Evolutionary conservation across 176 grass and related monocot genomes (phyloP).

Genomic region (Pontederia paniculata): DNA sequence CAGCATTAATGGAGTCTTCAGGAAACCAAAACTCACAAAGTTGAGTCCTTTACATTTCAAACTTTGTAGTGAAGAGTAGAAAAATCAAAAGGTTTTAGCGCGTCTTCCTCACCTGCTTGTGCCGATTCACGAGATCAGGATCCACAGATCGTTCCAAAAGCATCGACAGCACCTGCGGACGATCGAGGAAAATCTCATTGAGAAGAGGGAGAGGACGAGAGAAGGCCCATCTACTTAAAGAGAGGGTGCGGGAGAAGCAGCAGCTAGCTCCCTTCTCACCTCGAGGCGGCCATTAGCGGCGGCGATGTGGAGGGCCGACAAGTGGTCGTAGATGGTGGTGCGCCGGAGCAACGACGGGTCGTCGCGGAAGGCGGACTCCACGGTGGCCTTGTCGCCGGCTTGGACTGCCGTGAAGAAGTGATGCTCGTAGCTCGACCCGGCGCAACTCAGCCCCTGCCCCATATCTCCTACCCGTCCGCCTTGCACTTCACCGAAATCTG

Average conservation of each 20-base stretch:
- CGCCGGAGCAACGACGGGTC: constrained; percentile 47
- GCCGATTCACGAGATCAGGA: constrained; percentile 36
- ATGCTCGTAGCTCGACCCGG: constrained; percentile 72
- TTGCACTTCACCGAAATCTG: constrained; percentile 1
- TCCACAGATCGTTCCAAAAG: constrained; percentile 18
- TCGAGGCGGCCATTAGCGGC: constrained; percentile 87
- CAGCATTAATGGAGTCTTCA: constrained; percentile 92
- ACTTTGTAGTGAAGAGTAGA: neutral
- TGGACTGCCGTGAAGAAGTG: constrained; percentile 87
- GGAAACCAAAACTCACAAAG: constrained; percentile 13
- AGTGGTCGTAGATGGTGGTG: constrained; percentile 91
- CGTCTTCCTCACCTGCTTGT: constrained; percentile 33
- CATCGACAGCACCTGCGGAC: constrained; percentile 25
- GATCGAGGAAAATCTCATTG: neutral
- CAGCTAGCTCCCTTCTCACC: constrained; percentile 17
- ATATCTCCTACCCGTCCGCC: constrained; percentile 26
- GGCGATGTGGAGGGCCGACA: constrained; percentile 96
- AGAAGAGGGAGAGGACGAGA: neutral
- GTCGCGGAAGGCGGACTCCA: constrained; percentile 35
- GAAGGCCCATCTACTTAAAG: neutral
- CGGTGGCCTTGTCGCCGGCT: constrained; percentile 53
- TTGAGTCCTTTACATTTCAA: constrained; percentile 3
- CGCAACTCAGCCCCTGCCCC: constrained; percentile 84
- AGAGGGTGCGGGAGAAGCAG: neutral
- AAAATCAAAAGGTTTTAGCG: neutral